Evolutionary conservation across 805 yeast species (phyloP), one percentile per base, ranked within the genome.

Genomic region (Cyberlindnera suaveolens): DNA sequence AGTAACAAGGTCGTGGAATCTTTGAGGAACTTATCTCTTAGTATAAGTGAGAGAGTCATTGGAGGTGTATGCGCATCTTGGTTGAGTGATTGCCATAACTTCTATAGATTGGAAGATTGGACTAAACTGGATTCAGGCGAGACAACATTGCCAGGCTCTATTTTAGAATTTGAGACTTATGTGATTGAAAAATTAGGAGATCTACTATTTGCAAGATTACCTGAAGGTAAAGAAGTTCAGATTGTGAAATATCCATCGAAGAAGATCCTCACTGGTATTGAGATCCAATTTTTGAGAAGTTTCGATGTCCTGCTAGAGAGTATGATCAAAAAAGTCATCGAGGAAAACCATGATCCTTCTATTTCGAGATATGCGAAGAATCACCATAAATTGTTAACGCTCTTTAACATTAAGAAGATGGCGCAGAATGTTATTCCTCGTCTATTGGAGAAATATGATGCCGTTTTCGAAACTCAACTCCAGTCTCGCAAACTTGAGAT

Each of bases 331-430:
- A 65, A 64, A 43, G 68, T 71, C 4, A 67, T 70, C 6, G 64
- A 63, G 44, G 71, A 69, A 42, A 65, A 61, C 36, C 66, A 65
- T 31, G 46, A 50, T 13, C 15, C 33, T 0, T 16, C 36, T 2
- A 20, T 53, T 5, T 19, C 50, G 3, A 48, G 38, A 31, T 59
- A 60, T 18, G 57, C 63, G 31, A 66, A 67, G 50, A 67, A 74
- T 40, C 57, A 70, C 6, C 75, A 74, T 45, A 65, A 78, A 13
- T 62, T 78, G 31, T 54, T 75, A 32, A 72, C 83, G 0, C 57
- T 81, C 35, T 71, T 80, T 35, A 82, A 81, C 51, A 58, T 82
- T 38, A 72, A 70, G 36, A 68, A 68, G 38, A 60, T 83, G 27
- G 64, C 72, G 29, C 63, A 62, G 18, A 58, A 52, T 3, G 66